Conservation (phyloP, 441 rosid species). For the Erodium chrysanthum region DNA sequence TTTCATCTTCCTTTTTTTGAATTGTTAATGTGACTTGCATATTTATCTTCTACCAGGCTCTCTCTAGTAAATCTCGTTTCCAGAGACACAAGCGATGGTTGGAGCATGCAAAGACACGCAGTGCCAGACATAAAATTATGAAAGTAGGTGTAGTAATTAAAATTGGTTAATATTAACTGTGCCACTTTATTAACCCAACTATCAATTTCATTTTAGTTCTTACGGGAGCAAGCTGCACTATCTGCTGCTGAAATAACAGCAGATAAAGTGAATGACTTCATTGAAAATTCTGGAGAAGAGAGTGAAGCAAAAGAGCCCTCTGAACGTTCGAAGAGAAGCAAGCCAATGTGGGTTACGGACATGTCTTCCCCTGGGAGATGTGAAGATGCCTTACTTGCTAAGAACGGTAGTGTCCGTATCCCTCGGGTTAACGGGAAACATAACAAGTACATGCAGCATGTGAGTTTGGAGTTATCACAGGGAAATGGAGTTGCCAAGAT, state of each 20-base stretch:
- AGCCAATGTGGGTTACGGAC: conserved; percentile 51
- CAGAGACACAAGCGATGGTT: conserved; percentile 93
- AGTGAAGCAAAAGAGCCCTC: conserved; percentile 49
- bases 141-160: conserved; percentile 38
- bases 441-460: conserved; percentile 46
- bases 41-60: conserved; percentile 38
- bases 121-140: conserved; percentile 97
- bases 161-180: background rate
- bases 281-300: conserved; percentile 64
- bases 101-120: conserved; percentile 87
- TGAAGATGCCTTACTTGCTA: conserved; percentile 27
- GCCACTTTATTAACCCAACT: conserved; percentile 8
- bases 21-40: background rate
- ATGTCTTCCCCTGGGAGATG: conserved; percentile 35
- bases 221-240: conserved; percentile 82
- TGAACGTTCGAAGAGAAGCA: conserved; percentile 32
- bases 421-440: conserved; percentile 86
- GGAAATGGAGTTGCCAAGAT: conserved; percentile 60
- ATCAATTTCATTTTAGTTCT: conserved; percentile 43
- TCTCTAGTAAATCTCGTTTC: conserved; percentile 84
- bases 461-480: conserved; percentile 35
- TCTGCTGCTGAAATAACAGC: conserved; percentile 75
- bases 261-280: conserved; percentile 56
- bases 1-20: background rate
- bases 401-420: conserved; percentile 43